Base-by-base conservation (phyloP, 768 basidiomycete genomes). In the Boletellus ananas region DNA sequence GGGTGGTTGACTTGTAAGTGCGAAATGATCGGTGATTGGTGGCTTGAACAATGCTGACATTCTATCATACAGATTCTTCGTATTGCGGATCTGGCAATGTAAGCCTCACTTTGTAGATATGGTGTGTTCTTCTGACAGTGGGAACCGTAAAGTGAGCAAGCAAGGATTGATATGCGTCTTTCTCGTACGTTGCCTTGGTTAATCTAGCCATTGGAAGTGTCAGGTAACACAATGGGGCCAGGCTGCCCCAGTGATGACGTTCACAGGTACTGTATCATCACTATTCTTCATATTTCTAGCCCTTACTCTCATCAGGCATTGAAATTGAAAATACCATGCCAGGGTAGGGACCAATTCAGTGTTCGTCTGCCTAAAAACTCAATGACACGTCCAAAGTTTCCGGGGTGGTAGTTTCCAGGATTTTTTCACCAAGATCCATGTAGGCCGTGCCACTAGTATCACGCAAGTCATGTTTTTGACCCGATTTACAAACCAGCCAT, bases 21-120 rank as follows among this genome's bases (percentile, higher is more conserved):
- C 6, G 7, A 43, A 2, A 25, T 21, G 3, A 31, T 16, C 17
- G 11, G 18, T 21, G 3, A 31, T 16, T 13, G 11, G 18, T 36
- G 0, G 11, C n/a, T 25, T n/a, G 20, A 33, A 31, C 3, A 16
- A 14, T 18, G n/a, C 33, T 42, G 11, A 51, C 3, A 4, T 6
- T 23, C 16, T 12, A 6, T 18, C 40, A 14, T 31, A n/a, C 39
- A 59, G 58, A 10, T 56, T 43, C 35, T 60, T 57, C 27, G 29
- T 60, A 25, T 59, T 58, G 58, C 58, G 58, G 17, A 49, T 60
- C 17, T 52, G 54, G 54, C 50, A 51, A 43, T 20, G 58, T 59
- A 42, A 50, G 58, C 29, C 9, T 21, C 20, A 16, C n/a, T 17
- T 18, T 1, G 23, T 34, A 7, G 10, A 2, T 25, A 4, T 35